A percentile compares a stretch with the other conserved stretches of the same genome.
Conservation (phyloP, 2,329 filamentous ascomycete genomes). For the Pseudopyrenochaeta lycopersici region DNA sequence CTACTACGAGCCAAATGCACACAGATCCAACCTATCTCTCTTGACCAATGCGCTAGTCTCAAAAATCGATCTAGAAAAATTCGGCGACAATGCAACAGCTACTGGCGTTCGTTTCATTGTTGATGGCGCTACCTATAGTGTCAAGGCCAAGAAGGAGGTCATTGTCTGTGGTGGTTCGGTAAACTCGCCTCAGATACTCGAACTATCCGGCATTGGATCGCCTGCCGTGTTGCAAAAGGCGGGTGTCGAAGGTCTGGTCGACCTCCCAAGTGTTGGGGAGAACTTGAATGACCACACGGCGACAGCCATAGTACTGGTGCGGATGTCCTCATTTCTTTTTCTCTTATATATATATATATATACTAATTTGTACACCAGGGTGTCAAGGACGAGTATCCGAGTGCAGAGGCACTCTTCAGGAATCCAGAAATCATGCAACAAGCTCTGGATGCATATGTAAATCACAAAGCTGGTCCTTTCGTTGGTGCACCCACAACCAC, state of each 20-base stretch:
- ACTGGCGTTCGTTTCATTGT: slow-evolving; percentile 49
- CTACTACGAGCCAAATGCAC: slow-evolving; percentile 47
- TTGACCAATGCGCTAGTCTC: slow-evolving; percentile 58
- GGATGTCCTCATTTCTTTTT: slow-evolving; percentile 7
- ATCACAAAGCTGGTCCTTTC: slow-evolving; percentile 40
- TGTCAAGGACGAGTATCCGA: slow-evolving; percentile 38
- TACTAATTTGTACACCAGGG: slow-evolving; percentile 14
- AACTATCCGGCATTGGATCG: slow-evolving; percentile 43
- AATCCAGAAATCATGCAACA: slow-evolving; percentile 35
- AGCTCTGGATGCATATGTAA: slow-evolving; percentile 36
- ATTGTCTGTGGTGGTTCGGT: slow-evolving; percentile 38
- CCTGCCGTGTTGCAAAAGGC: slow-evolving; percentile 33
- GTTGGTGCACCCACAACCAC: slow-evolving; percentile 31
- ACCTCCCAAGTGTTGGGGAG: slow-evolving; percentile 43
- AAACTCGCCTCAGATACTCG: slow-evolving; percentile 42
- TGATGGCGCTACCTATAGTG: slow-evolving; percentile 40
- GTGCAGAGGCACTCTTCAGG: slow-evolving; percentile 31
- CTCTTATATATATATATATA: background rate
- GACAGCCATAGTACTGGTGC: slow-evolving; percentile 25
- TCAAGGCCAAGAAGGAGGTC: slow-evolving; percentile 41
- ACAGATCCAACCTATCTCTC: slow-evolving; percentile 57
- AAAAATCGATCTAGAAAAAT: slow-evolving; percentile 57
- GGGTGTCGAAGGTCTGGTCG: slow-evolving; percentile 39
- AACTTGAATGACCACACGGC: slow-evolving; percentile 48
- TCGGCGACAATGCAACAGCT: slow-evolving; percentile 51